Evolutionary conservation across 192 early-diverging fungal genomes (phyloP), one percentile per base, ranked within the genome.

Genomic region (Phycomyces nitens): DNA sequence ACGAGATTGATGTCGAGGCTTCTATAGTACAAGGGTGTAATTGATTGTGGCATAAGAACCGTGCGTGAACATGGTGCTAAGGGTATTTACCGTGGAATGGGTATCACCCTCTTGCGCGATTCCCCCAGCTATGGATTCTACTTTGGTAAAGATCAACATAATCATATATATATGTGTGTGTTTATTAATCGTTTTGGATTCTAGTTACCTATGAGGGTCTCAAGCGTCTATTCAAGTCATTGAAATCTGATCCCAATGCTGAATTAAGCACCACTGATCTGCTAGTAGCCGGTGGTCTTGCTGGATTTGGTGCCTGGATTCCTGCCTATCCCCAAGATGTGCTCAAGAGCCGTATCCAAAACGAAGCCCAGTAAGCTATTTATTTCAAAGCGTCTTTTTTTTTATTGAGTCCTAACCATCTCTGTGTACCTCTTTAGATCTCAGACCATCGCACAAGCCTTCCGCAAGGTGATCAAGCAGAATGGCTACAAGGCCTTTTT

Each of bases 251-350:
- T 53, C 80, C 82, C 53, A 80, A 85, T 26, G 81, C 82, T 56
- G 68, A 85, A 11, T 74, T 96, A 51, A 86, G 83, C 2, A 82
- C 90, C 21, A 69, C 85, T 10, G 94, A 94, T 27, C 80, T 94
- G 27, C 77, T 99, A 22, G 84, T 93, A 60, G 90, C 97, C 12
- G 97, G 97, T 67, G 97, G 96, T 72, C 81, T 94, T 57, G 92
- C 96, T 51, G 95, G 95, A 56, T 92, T 97, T 64, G 90, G 88
- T 70, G 96, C 93, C 79, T 99, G 97, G 97, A 68, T 84, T 1
- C 82, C 82, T 10, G 74, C 77, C 29, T 84, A 82, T 62, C 92
- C 91, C 8, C 92, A 94, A 50, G 92, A 94, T 70, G 92, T 94
- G 39, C 79, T 94, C 64, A 94, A 94, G 75, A 90, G 87, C 34